Percentiles rank a stretch among this genome's conserved stretches.
Evolutionary conservation across 2,329 filamentous ascomycete species (phyloP).

Genomic region (Colletotrichum limetticola): DNA sequence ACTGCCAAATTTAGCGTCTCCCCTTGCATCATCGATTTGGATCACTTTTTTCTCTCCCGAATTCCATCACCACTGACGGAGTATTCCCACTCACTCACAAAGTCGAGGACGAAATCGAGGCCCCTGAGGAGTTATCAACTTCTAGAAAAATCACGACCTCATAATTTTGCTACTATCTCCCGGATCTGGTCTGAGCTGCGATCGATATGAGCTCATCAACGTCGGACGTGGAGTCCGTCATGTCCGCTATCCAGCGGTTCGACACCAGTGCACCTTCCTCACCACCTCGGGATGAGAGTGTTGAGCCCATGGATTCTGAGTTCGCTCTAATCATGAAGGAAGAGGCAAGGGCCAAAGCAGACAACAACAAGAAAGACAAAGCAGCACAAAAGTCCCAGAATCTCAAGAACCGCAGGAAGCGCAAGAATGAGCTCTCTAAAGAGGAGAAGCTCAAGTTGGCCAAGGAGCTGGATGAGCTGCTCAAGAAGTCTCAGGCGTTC

Average conservation of each 20-base stretch:
- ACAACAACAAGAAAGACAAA: constrained; percentile 55
- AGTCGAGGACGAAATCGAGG: too few species aligned
- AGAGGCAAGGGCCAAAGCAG: constrained; percentile 47
- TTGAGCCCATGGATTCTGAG: constrained; percentile 35
- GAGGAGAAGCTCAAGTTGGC: constrained; percentile 68
- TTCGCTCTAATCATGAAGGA: constrained; percentile 46
- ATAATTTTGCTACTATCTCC: too few species aligned
- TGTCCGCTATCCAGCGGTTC: constrained; percentile 42
- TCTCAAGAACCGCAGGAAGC: constrained; percentile 48
- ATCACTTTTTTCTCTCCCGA: neutral
- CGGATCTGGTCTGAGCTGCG: neutral
- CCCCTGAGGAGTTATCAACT: neutral
- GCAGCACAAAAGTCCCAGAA: constrained; percentile 45
- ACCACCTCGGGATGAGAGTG: constrained; percentile 43
- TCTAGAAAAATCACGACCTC: neutral
- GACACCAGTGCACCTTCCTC: constrained; percentile 52
- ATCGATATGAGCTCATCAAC: constrained; percentile 43
- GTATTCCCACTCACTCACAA: neutral
- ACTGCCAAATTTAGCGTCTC: constrained; percentile 3
- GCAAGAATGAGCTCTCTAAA: constrained; percentile 60
- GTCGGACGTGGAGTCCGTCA: constrained; percentile 45
- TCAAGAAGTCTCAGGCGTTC: constrained; percentile 69
- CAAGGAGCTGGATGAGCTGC: constrained; percentile 67
- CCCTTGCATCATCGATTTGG: constrained; percentile 22
- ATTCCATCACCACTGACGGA: neutral